Evolutionary conservation across 1,284 basidiomycete genomes (phyloP), one percentile per base, ranked within the genome.

Genomic region (Melampsora americana): DNA sequence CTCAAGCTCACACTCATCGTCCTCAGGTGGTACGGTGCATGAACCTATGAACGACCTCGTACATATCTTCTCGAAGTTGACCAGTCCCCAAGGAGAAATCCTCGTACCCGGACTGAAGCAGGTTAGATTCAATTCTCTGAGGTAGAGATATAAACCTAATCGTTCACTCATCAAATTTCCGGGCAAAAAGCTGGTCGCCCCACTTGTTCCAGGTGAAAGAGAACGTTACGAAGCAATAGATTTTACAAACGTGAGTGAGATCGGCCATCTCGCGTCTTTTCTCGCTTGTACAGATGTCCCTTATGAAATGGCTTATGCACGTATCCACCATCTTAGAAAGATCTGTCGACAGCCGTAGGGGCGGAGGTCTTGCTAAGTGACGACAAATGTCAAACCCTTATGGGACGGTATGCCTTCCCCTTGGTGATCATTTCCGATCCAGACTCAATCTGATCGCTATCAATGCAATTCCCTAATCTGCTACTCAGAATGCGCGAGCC

Each of bases 41-140:
- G 82, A 83, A 79, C 82, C 91, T 16, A 91, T 92, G 91, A 91
- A 90, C 0, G 91, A 92, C 81, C 87, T 92, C 69, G 85, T 92
- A 81, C 81, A 84, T 61, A 85, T 92, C 78, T 88, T 87, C 84
- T 85, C 85, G 81, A 92, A 90, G 81, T 91, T 99, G 65, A 95
- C 98, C 77, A 88, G 89, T 66, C 86, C 89, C 7, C 83, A 88
- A 64, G 95, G 95, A 56, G 87, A 90, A 76, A 98, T 99, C 80
- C 87, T 95, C 71, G 86, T 99, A 67, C 93, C 94, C 0, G 95
- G 95, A 18, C 88, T 98, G 78, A 90, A 93, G 42, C 42, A 44
- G 42, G 42, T 44, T 44, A 44, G 42, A 11, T 14, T 14, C 16
- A 14, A 44, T 44, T 44, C 42, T 14, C 42, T 44, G 11, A 44